A percentile compares a stretch with the other conserved stretches of the same genome.
These are phyloP conservation scores for Lasiodiplodia theobromae DNA, from an alignment of 2,329 filamentous ascomycete species.

Conservation along the genomic window DNA sequence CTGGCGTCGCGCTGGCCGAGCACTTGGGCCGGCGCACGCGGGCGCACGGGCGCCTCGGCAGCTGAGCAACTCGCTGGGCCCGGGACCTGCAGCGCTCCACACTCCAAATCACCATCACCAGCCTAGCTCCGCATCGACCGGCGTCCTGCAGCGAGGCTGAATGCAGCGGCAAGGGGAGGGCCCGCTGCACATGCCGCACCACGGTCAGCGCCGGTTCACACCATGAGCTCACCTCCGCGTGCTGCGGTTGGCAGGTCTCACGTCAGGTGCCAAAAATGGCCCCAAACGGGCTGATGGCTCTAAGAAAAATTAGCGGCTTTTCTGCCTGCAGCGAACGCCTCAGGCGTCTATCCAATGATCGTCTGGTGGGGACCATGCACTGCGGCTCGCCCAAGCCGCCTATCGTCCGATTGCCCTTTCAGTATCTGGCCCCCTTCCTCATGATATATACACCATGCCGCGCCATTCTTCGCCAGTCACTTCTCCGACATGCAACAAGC, in stretches of 20 bases:
- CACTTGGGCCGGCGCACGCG: neutral
- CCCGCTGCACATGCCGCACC: neutral
- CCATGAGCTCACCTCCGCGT: constrained; percentile 7
- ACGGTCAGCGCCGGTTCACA: neutral
- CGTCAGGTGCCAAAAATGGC: constrained; percentile 17
- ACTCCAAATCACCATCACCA: neutral
- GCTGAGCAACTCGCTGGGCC: neutral
- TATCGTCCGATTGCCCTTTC: neutral
- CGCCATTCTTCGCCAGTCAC: neutral
- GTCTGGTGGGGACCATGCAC: neutral
- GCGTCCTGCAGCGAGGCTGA: constrained; percentile 8
- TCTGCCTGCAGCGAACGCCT: constrained; percentile 14
- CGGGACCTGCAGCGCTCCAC: neutral
- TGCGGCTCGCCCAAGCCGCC: constrained; percentile 10
- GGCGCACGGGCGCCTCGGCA: neutral
- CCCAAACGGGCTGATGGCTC: neutral
- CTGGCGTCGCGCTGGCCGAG: constrained; percentile 13
- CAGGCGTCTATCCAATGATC: constrained; percentile 1
- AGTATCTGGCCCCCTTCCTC: neutral
- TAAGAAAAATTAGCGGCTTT: neutral
- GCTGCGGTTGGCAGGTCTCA: constrained; percentile 19
- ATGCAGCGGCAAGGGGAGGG: neutral
- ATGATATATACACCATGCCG: neutral
- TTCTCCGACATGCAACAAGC: neutral
- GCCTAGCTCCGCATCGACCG: neutral